Conservation (phyloP, 345 rosid species). For the Eucalyptus polybractea region DNA sequence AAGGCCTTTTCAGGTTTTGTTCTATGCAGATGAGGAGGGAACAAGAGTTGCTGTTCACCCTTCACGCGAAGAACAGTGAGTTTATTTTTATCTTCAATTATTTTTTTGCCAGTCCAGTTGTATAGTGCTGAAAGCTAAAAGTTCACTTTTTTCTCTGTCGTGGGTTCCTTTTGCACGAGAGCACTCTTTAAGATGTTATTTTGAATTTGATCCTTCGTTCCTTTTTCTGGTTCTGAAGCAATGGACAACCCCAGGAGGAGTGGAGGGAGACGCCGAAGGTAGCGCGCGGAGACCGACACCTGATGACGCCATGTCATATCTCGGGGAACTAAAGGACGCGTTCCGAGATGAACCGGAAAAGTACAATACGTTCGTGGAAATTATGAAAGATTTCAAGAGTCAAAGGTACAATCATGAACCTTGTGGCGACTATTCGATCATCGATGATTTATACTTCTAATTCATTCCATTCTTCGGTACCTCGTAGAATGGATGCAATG, state of each 20-base stretch:
- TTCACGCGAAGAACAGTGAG: background rate
- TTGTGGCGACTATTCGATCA: background rate
- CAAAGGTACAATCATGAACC: slow-evolving; percentile 34
- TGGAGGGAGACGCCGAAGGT: slow-evolving; percentile 1
- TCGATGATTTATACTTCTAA: background rate
- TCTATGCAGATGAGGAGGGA: background rate
- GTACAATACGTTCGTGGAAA: slow-evolving; percentile 64
- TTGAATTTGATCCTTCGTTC: background rate
- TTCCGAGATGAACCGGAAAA: slow-evolving; percentile 79
- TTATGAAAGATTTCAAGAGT: slow-evolving; percentile 90
- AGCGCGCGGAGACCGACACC: slow-evolving; percentile 49
- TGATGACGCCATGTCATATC: slow-evolving; percentile 59
- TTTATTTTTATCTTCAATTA: background rate
- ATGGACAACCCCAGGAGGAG: background rate
- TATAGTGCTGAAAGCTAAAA: background rate
- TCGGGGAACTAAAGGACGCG: slow-evolving; percentile 77
- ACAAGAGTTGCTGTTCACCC: background rate
- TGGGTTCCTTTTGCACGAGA: background rate
- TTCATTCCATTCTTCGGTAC: background rate
- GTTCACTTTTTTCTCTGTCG: background rate
- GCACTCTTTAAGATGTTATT: background rate
- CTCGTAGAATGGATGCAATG: slow-evolving; percentile 2
- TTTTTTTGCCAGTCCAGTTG: background rate
- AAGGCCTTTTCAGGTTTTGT: background rate
- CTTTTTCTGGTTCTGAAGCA: background rate